Evolutionary conservation across 768 basidiomycete species (phyloP), one percentile per base, ranked within the genome.

Genomic region (Phallus indusiatus): DNA sequence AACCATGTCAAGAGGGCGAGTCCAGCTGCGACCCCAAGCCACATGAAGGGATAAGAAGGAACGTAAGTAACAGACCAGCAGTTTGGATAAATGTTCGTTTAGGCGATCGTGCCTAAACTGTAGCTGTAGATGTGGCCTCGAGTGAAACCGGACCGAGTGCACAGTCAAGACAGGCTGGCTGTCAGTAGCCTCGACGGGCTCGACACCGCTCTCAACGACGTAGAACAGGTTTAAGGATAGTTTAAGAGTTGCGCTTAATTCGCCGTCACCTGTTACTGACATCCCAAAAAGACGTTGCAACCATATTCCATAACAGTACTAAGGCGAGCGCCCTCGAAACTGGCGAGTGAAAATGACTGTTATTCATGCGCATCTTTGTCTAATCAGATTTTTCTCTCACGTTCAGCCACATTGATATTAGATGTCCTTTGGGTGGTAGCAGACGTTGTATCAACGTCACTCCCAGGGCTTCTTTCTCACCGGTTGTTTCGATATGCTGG

Each of bases 401-500:
- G 42, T 42, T 42, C 42, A 42, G 42, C 42, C 42, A 42, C 42
- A 42, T n/a, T 42, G 42, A 42, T 42, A 42, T 42, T 14, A 42
- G 42, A 42, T 42, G 42, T 10, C 12, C n/a, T n/a, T 42, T 14
- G 42, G n/a, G 2, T 4, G 4, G n/a, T 42, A 42, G n/a, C 42
- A 42, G 42, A 28, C 42, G 4, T 42, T 42, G 42, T n/a, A 42
- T 10, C 42, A 8, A 51, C 18, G 2, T 36, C 14, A 18, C 69
- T 89, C 87, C 87, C 87, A 89, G 47, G 87, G 87, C 63, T 89
- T 88, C 72, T 73, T 82, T 60, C 80, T 75, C 16, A 72, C 63
- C 6, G 74, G 66, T 1, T 78, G 72, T 28, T 62, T 77, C 5
- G 86, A 86, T 64, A 76, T 67, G 60, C 84, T 87, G 5, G 84